phyloP scores from a whole-genome alignment of 208 protist genomes.

The Novymonas esmeraldas region DNA sequence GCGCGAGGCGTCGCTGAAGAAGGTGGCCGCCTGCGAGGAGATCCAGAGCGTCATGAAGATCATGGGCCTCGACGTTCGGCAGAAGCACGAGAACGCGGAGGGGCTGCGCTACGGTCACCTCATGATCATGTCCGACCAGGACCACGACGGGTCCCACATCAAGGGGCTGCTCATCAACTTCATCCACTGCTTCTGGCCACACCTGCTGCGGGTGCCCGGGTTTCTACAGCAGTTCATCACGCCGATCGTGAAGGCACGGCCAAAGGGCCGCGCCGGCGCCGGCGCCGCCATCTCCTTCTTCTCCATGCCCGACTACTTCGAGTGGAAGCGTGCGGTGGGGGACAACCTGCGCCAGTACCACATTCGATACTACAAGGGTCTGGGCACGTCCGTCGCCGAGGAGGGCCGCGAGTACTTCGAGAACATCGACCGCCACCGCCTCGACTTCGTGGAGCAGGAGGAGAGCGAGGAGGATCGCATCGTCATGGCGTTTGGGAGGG shows the following conservation, averaged over 20 bases:
- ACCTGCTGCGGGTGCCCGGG: slow-evolving; percentile 94
- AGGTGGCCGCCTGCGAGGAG: slow-evolving; percentile 97
- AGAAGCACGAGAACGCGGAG: slow-evolving; percentile 89
- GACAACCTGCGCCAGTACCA: slow-evolving; percentile 90
- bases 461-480: slow-evolving; percentile 94
- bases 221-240: slow-evolving; percentile 99
- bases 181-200: slow-evolving; percentile 99
- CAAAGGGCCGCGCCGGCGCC: slow-evolving; percentile 74
- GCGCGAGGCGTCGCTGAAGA: slow-evolving; percentile 95
- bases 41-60: slow-evolving; percentile 96
- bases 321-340: slow-evolving; percentile 91
- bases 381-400: slow-evolving; percentile 95
- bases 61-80: slow-evolving; percentile 94
- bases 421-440: slow-evolving; percentile 96
- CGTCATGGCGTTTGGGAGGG: slow-evolving; percentile 99
- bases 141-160: slow-evolving; percentile 99
- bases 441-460: slow-evolving; percentile 94
- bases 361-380: slow-evolving; percentile 99
- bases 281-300: slow-evolving; percentile 96
- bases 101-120: slow-evolving; percentile 99
- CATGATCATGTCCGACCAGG: slow-evolving; percentile 99
- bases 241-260: slow-evolving; percentile 99
- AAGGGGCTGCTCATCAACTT: slow-evolving; percentile 99
- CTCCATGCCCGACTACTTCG: slow-evolving; percentile 99
- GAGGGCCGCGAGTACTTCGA: slow-evolving; percentile 99